Evolutionary conservation across 192 early-diverging fungal genomes (phyloP), one percentile per base, ranked within the genome.

Genomic region (Pilobolus umbonatus): DNA sequence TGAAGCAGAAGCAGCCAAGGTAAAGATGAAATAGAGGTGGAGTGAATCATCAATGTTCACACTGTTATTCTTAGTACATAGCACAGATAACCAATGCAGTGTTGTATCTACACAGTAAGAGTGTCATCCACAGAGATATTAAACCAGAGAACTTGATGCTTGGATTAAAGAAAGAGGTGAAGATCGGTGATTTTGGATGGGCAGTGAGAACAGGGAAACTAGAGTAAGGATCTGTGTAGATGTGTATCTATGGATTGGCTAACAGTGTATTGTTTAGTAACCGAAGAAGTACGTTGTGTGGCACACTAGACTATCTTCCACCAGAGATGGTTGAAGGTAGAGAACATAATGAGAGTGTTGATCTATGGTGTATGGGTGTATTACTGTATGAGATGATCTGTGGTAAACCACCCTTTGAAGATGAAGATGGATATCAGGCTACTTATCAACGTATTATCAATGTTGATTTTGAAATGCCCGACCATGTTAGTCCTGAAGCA

Each of bases 131-230:
- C 61, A 76, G 95, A 45, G 95, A 98, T 61, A 93, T 98, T 61
- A 98, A 98, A 71, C 95, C 94, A 21, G 94, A 96, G 63, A 98
- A 98, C 52, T 62, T 98, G 55, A 68, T 98, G 55, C 67, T 98
- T 21, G 91, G 88, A n/a, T 59, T 82, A 15, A 76, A 89, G 25
- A 94, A 91, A 26, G 89, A 95, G 57, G 76, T 98, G 38, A 96
- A 96, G 60, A 94, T 98, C 67, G 90, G 85, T 12, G 95, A 98
- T 75, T 98, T 98, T 80, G 95, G 95, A 1, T 98, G 95, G 95
- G 91, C 89, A 1, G 93, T 98, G 10, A 89, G 94, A 62, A 83
- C 91, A 28, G 87, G 84, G 14, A 79, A 82, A 49, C 74, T 78
- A 50, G 86, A 60, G 65, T 67, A 67, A 42, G 57, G 40, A 2